Base-by-base conservation (phyloP, 495 filamentous ascomycete genomes). In the Penicillium bovifimosum region DNA sequence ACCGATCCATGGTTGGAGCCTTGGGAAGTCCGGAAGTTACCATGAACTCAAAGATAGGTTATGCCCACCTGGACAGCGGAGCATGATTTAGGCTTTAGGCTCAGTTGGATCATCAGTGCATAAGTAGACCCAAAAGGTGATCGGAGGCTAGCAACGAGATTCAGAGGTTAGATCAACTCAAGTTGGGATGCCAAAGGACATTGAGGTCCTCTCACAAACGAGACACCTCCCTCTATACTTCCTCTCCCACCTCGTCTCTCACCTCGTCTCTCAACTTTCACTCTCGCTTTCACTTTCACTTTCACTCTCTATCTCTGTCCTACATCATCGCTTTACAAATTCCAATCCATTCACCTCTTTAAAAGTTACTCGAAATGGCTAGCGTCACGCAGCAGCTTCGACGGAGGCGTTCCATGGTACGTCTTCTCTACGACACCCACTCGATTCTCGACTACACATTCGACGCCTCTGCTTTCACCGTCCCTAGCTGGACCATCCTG, bases 391-490 rank as follows among this genome's bases (percentile, higher is more conserved):
- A 33, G 7, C 14, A 40, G 10, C 34, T 55, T 13, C 41, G 40
- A 18, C 6, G 24, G 5, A 46, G 17, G 9, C 40, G 20, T 3
- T 28, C 27, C 26, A 38, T 50, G n/a, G 31, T 28, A 16, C 16
- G 7, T 7, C 9, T 29, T 18, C 17, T 32, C 13, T 28, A 35
- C 13, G 6, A 16, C 3, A 35, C 16, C 16, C 41, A 24, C n/a
- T 50, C 60, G n/a, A 60, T 59, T 9, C 14, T 36, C 8, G 36
- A 49, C n/a, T 62, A 62, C 34, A 26, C 9, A 1, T 47, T 43
- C 33, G 20, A 56, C 5, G 8, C 41, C 14, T 28, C 1, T 0
- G 24, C 34, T 16, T 60, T 56, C 38, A 4, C 11, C 6, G 11
- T 50, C 5, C 60, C 60, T 31, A 4, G 3, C 5, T 59, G 32